These are phyloP conservation scores for Adansonia madagascariensis DNA, from an alignment of 441 rosid species.

Conservation along the genomic window DNA sequence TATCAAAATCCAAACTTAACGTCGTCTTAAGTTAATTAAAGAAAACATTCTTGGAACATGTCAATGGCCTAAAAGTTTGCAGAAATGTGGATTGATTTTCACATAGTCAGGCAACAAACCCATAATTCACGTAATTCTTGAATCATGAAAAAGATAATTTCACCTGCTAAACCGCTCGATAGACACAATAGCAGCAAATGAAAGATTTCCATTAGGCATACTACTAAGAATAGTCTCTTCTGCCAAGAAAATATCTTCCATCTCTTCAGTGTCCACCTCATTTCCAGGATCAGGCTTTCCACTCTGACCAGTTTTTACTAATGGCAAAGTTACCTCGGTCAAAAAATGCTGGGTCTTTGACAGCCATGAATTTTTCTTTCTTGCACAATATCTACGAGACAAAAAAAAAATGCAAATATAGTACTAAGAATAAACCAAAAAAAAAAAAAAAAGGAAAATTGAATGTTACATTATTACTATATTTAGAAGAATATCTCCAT, in stretches of 20 bases:
- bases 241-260: conserved; percentile 72
- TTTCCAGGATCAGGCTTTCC: conserved; percentile 53
- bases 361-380: conserved; percentile 69
- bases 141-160: conserved; percentile 3
- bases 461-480: not conserved
- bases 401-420: conserved; percentile 14
- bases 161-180: conserved; percentile 98
- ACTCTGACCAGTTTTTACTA: conserved; percentile 52
- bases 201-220: conserved; percentile 70
- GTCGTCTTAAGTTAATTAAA: not conserved
- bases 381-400: conserved; percentile 63
- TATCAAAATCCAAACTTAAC: conserved; percentile 23
- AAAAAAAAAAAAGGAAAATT: not conserved
- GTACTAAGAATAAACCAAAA: conserved; percentile 17
- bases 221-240: conserved; percentile 65
- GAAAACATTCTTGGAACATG: not conserved
- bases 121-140: not conserved
- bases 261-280: conserved; percentile 44
- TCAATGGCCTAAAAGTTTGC: not conserved
- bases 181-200: conserved; percentile 78
- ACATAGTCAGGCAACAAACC: not conserved
- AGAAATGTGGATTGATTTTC: not conserved
- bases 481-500: not conserved
- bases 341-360: conserved; percentile 76
- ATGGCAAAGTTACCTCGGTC: conserved; percentile 58